Conservation (phyloP, 164 flowering plant genomes). For the grape (Vitis vinifera) region DNA sequence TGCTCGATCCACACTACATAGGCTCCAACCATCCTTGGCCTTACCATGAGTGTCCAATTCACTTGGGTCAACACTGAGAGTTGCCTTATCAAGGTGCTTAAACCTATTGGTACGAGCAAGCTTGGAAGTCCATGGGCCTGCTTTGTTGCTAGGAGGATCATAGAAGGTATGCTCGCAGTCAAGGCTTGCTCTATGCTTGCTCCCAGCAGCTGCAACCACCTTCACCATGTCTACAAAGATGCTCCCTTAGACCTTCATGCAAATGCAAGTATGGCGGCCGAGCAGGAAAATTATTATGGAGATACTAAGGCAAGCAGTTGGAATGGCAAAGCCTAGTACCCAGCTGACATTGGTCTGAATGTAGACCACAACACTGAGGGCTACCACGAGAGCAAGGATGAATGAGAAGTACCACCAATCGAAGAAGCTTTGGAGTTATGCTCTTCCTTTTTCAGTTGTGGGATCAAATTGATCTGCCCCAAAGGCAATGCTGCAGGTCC, state of each 20-base stretch:
- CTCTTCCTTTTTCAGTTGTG: slow-evolving; percentile 44
- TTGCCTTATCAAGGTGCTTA: slow-evolving; percentile 36
- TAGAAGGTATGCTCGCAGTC: slow-evolving; percentile 10
- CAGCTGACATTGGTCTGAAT: slow-evolving; percentile 64
- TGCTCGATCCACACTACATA: slow-evolving; percentile 60
- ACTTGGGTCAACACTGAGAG: slow-evolving; percentile 15
- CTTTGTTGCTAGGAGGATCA: slow-evolving; percentile 26
- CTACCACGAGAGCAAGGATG: slow-evolving; percentile 50
- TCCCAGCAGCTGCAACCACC: slow-evolving; percentile 40
- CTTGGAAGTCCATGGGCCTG: neutral
- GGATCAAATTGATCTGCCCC: slow-evolving; percentile 76
- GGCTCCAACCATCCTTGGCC: slow-evolving; percentile 42
- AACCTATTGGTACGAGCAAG: slow-evolving; percentile 27
- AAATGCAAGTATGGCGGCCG: slow-evolving; percentile 43
- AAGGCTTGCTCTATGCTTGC: slow-evolving; percentile 24
- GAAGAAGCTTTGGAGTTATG: slow-evolving; percentile 51
- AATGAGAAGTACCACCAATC: slow-evolving; percentile 75
- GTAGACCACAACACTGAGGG: slow-evolving; percentile 57
- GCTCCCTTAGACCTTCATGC: slow-evolving; percentile 50
- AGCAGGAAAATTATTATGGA: slow-evolving; percentile 47
- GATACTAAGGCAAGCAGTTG: slow-evolving; percentile 38
- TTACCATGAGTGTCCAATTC: slow-evolving; percentile 33
- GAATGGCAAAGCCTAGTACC: slow-evolving; percentile 54
- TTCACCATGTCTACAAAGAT: slow-evolving; percentile 42
- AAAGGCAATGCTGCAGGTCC: slow-evolving; percentile 74